Evolutionary conservation across 148 eudicot species (phyloP), one percentile per base, ranked within the genome.

Genomic region (Diospyros lotus): DNA sequence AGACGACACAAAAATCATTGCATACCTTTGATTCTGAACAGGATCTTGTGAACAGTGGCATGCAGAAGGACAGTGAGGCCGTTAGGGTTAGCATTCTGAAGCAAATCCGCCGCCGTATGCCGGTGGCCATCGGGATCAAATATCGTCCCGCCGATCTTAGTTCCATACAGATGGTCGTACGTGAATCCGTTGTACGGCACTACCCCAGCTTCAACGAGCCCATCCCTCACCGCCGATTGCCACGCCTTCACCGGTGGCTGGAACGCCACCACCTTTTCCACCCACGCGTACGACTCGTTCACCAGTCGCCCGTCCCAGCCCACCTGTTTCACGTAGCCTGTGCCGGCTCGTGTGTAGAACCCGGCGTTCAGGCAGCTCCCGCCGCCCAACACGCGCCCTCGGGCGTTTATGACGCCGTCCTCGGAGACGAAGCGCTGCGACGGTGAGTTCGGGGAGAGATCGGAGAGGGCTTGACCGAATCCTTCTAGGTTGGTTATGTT

Each of bases 351-450:
- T 5, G 94, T 72, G 87, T 92, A 95, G 70, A 95, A 92, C 3
- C 99, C 99, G 1, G 99, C 97, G 17, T 95, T 95, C 4, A 95
- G 43, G 80, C 94, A 87, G 66, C 88, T 89, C 2, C 94, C 97
- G 0, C 99, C 99, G 7, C 99, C 99, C 0, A 95, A 84, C 9
- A 92, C 96, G 2, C 91, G 83, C 8, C 63, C 98, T 10, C 98
- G 89, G 4, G 98, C 87, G 65, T 73, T 94, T 39, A 89, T 81
- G 28, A 94, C 97, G 10, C 98, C 98, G 68, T 94, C 98, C 77
- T 92, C 95, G 6, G 98, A 94, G 17, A 90, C 76, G 82, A 94
- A 94, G 5, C 92, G 88, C 48, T 94, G 98, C 9, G 98, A 76
- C 0, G 98, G 97, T 61, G 98, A 94, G 0, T 86, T 28, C 1